phyloP scores from a whole-genome alignment of 176 grass and related monocot genomes.

The Paspalum notatum region DNA sequence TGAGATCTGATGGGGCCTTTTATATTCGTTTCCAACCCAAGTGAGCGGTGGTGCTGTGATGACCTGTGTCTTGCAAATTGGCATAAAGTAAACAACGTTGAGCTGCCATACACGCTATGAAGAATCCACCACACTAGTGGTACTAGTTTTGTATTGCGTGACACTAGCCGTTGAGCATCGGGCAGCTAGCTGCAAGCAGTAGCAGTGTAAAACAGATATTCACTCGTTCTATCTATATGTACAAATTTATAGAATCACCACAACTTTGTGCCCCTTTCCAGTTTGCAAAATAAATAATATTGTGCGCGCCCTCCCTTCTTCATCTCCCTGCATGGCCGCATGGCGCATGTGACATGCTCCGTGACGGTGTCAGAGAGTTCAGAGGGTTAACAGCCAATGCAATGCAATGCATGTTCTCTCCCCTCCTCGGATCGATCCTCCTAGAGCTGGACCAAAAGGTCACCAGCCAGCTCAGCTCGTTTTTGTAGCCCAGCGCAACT shows the following conservation, averaged over 20 bases:
- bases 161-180: conserved; percentile 16
- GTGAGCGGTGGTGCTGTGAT: not conserved
- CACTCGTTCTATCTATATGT: too few species aligned
- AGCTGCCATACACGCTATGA: too few species aligned
- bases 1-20: too few species aligned
- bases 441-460: too few species aligned
- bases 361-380: conserved; percentile 26
- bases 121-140: too few species aligned
- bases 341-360: conserved; percentile 35
- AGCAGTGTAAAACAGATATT: not conserved
- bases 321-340: too few species aligned
- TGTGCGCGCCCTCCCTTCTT: too few species aligned
- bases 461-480: too few species aligned
- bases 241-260: too few species aligned
- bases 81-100: not conserved
- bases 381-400: conserved; percentile 21
- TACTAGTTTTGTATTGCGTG: too few species aligned
- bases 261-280: not conserved
- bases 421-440: not conserved
- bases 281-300: not conserved
- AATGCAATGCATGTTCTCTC: conserved; percentile 19
- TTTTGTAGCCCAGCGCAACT: too few species aligned
- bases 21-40: too few species aligned
- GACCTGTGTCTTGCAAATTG: not conserved
- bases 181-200: not conserved